These are phyloP conservation scores for Phialemoniopsis sp. DNA, from an alignment of 2,329 filamentous ascomycete genomes.

Conservation along the genomic window DNA sequence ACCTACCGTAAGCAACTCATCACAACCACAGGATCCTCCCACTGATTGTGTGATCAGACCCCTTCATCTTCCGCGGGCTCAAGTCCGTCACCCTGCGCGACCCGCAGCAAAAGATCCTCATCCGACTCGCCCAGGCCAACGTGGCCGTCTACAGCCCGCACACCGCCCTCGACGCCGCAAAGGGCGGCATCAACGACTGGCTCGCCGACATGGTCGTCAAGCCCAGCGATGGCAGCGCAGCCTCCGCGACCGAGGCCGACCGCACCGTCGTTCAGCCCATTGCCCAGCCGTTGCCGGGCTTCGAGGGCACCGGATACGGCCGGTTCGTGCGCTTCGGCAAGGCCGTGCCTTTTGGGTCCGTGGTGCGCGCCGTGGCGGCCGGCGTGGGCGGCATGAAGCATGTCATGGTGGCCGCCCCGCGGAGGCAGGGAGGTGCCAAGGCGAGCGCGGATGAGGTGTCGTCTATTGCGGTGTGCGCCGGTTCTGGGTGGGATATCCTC, in stretches of 20 bases:
- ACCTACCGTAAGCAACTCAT: conserved; percentile 67
- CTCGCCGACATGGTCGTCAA: conserved; percentile 73
- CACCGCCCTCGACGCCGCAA: conserved; percentile 86
- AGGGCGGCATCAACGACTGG: conserved; percentile 88
- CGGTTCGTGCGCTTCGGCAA: conserved; percentile 37
- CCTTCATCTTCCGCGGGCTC: conserved; percentile 91
- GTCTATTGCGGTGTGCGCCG: conserved; percentile 83
- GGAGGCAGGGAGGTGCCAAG: conserved; percentile 11
- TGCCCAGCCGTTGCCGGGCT: conserved; percentile 31
- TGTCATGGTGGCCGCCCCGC: conserved; percentile 20
- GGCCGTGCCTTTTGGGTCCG: conserved; percentile 32
- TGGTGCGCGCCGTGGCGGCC: conserved; percentile 54
- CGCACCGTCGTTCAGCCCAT: conserved; percentile 43
- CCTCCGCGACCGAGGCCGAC: conserved; percentile 16
- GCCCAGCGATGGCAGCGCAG: conserved; percentile 30
- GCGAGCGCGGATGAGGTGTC: conserved; percentile 41
- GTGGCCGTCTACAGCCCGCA: conserved; percentile 96
- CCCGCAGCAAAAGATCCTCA: conserved; percentile 79
- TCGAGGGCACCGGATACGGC: conserved; percentile 49
- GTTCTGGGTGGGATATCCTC: conserved; percentile 77
- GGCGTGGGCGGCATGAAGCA: conserved; percentile 62
- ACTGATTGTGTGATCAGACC: conserved; percentile 52
- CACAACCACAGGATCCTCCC: conserved; percentile 1
- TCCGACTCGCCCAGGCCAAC: conserved; percentile 77
- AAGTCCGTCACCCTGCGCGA: conserved; percentile 84